Conservation (phyloP, 139 green algal genomes). For the Tetradesmus lagerheimii region DNA sequence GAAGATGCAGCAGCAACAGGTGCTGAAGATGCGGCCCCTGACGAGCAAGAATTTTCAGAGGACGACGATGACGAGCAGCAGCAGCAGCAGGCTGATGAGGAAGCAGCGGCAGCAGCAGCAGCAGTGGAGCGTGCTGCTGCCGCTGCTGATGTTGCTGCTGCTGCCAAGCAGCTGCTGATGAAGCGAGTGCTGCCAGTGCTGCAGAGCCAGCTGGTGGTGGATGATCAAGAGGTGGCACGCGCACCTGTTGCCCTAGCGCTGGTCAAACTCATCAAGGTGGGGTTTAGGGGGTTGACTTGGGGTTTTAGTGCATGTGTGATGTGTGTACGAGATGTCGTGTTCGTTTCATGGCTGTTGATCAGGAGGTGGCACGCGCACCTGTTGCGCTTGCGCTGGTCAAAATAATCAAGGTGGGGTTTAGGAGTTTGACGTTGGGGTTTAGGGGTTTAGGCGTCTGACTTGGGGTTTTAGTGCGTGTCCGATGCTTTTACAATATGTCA, state of each 20-base stretch:
- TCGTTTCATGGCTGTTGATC: too few species aligned
- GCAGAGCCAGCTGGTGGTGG: slow-evolving; percentile 65
- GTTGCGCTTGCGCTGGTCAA: slow-evolving; percentile 88
- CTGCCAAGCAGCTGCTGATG: slow-evolving; percentile 57
- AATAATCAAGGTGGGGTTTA: slow-evolving; percentile 63
- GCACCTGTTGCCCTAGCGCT: slow-evolving; percentile 85
- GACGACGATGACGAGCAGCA: background rate
- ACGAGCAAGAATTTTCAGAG: background rate
- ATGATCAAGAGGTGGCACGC: slow-evolving; percentile 63
- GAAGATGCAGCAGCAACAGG: slow-evolving; percentile 24
- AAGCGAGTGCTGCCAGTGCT: slow-evolving; percentile 74
- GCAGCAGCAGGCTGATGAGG: slow-evolving; percentile 41
- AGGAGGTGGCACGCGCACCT: slow-evolving; percentile 70
- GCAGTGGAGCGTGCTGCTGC: slow-evolving; percentile 9
- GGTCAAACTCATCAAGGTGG: slow-evolving; percentile 80
- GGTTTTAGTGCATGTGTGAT: too few species aligned
- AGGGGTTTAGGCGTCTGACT: background rate
- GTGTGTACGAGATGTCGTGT: too few species aligned
- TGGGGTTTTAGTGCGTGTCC: background rate
- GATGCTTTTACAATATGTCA: too few species aligned
- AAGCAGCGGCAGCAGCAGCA: slow-evolving; percentile 27
- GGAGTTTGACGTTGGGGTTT: background rate
- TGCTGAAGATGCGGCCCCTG: background rate
- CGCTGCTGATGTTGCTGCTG: slow-evolving; percentile 31
- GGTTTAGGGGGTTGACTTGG: background rate